Conservation (phyloP, 116 monocot species). For the Posidonia oceanica region DNA sequence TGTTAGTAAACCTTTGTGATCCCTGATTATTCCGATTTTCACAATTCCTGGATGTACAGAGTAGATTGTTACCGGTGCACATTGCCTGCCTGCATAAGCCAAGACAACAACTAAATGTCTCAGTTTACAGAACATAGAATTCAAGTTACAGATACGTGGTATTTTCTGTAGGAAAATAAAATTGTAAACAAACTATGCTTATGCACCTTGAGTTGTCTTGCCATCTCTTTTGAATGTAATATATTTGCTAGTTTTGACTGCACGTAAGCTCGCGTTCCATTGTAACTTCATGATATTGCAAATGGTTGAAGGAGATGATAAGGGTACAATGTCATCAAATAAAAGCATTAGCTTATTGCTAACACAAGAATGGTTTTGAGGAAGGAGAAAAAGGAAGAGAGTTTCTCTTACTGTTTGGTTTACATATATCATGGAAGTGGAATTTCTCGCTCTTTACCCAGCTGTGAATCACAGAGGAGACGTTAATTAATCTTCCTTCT, state of each 20-base stretch:
- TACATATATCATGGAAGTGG: conserved; percentile 22
- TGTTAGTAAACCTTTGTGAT: too few species aligned
- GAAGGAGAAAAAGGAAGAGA: neutral
- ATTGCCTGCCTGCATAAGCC: too few species aligned
- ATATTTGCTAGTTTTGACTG: conserved; percentile 46
- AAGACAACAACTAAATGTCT: too few species aligned
- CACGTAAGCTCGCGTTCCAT: conserved; percentile 39
- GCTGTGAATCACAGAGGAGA: conserved; percentile 46
- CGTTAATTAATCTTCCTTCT: conserved; percentile 47
- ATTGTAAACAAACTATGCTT: too few species aligned
- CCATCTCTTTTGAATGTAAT: conserved; percentile 34
- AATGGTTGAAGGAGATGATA: neutral
- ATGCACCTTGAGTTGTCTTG: conserved; percentile 36
- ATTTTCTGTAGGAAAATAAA: too few species aligned
- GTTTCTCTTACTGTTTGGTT: conserved; percentile 19
- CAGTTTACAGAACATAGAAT: too few species aligned
- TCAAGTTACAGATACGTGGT: too few species aligned
- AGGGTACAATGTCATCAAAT: too few species aligned
- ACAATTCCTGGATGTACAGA: too few species aligned
- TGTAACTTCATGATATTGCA: conserved; percentile 23
- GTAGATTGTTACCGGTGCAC: too few species aligned
- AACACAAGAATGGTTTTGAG: neutral
- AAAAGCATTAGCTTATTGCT: too few species aligned
- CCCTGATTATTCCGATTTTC: too few species aligned
- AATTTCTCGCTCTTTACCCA: conserved; percentile 33